A percentile compares a stretch with the other conserved stretches of the same genome.
Evolutionary conservation across 768 basidiomycete genomes (phyloP).

Genomic region (Grammothele lineata): DNA sequence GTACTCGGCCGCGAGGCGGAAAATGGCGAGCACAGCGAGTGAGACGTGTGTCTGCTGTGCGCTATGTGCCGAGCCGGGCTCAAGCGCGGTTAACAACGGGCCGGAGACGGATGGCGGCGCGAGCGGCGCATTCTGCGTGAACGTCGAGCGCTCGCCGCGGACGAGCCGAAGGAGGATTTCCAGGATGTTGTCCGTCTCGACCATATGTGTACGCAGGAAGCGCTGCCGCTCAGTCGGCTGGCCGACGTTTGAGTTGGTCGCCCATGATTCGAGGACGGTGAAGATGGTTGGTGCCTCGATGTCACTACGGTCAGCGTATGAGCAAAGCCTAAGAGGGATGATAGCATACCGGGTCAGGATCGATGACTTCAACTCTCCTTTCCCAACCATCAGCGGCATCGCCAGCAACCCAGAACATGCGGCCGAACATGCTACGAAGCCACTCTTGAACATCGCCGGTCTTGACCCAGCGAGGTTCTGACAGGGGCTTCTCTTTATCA

Average conservation of each 20-base stretch:
- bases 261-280: slow-evolving; percentile 89
- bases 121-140: slow-evolving; percentile 60
- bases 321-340: too few relatives aligned
- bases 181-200: slow-evolving; percentile 80
- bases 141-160: slow-evolving; percentile 80
- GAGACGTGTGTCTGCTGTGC: slow-evolving; percentile 93
- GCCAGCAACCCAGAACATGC: slow-evolving; percentile 83
- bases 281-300: slow-evolving; percentile 84
- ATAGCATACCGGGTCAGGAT: slow-evolving; percentile 86
- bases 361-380: slow-evolving; percentile 85
- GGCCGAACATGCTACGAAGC: slow-evolving; percentile 82
- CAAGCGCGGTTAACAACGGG: slow-evolving; percentile 64
- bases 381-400: slow-evolving; percentile 91
- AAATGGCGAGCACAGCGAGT: slow-evolving; percentile 88
- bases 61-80: slow-evolving; percentile 75
- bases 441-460: slow-evolving; percentile 93
- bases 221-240: slow-evolving; percentile 71
- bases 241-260: slow-evolving; percentile 77
- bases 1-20: slow-evolving; percentile 79
- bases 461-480: slow-evolving; percentile 96
- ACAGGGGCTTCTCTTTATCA: slow-evolving; percentile 83
- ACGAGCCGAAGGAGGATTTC: slow-evolving; percentile 92
- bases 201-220: slow-evolving; percentile 87
- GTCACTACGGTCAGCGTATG: slow-evolving; percentile 4
- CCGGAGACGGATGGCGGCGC: slow-evolving; percentile 63